Base-by-base conservation (phyloP, 2,329 filamentous ascomycete species). In the Dactylella cylindrospora region DNA sequence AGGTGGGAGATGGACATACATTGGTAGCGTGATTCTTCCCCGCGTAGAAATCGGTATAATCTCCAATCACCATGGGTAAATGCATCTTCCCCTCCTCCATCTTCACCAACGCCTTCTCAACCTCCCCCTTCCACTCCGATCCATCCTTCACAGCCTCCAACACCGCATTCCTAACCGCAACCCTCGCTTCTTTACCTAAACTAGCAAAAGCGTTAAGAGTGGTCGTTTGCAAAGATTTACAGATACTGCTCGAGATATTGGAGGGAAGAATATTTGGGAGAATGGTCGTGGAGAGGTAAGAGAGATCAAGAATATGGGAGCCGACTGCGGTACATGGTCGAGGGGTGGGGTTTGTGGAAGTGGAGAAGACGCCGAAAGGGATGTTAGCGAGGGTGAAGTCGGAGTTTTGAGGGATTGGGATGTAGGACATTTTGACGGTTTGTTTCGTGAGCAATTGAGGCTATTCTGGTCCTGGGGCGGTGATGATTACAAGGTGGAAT, bases 21-120 rank as follows among this genome's bases (percentile, higher is more conserved):
- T 67, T 66, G 74, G 82, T 84, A 13, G 88, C 88, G 73, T 93
- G 88, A 70, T 90, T 85, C 66, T 84, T 75, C 10, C 88, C 88
- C 7, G 85, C 87, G 70, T 88, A 93, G 75, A 93, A 93, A 72
- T 93, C 88, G 1, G 87, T 88, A 72, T 91, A 93, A 71, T 91
- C 87, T 20, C 86, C 85, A 67, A 91, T 88, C 50, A 78, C 77
- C 80, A 93, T 83, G 1, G 88, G 88, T 5, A 91, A 70, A 69
- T 90, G 85, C 70, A 79, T 83, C 65, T 77, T 80, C 41, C 84
- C 80, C 15, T 81, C 74, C 3, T 76, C 75, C 40, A 83, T 77
- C 0, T 78, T 79, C 2, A 89, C 64, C 9, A 91, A 72, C 0
- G 78, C 80, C 47, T 77, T 74, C 53, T 80, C 74, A 17, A 61